Evolutionary conservation across 306 rosid species (phyloP).

Genomic region (Hylodesmum podocarpum): DNA sequence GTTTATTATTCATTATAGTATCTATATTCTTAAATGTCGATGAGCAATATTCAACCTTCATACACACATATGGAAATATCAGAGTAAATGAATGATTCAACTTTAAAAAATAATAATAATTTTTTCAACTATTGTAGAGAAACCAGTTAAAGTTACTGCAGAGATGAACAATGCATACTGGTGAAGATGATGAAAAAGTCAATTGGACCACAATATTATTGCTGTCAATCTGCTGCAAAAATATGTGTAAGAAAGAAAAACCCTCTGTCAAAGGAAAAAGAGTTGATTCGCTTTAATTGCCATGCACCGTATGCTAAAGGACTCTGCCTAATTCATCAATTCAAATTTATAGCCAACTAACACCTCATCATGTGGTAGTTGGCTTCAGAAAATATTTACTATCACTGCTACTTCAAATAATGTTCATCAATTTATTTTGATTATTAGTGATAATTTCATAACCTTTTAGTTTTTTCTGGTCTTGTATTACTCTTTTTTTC

Average conservation of each 20-base stretch:
- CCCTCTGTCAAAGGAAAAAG: not conserved
- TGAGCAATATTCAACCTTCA: too few species aligned
- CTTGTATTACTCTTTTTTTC: not conserved
- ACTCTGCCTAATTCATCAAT: not conserved
- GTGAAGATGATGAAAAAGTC: not conserved
- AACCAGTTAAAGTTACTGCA: too few species aligned
- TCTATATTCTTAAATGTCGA: too few species aligned
- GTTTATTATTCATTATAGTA: too few species aligned
- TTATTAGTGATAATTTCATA: not conserved
- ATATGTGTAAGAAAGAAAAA: not conserved
- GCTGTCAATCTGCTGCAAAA: not conserved
- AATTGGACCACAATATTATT: not conserved
- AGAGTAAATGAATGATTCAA: too few species aligned
- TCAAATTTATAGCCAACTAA: conserved; percentile 28
- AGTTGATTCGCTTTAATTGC: conserved; percentile 16
- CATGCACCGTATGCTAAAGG: conserved; percentile 8
- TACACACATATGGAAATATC: too few species aligned
- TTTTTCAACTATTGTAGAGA: too few species aligned
- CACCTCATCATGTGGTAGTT: conserved; percentile 15
- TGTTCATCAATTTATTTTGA: not conserved
- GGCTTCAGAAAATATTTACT: not conserved
- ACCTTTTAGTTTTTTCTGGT: not conserved
- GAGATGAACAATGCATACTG: too few species aligned
- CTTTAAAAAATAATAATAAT: too few species aligned
- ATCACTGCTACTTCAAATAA: not conserved